Evolutionary conservation across 1,284 basidiomycete species (phyloP), one percentile per base, ranked within the genome.

Genomic region (Pseudozyma tsukubaensis): DNA sequence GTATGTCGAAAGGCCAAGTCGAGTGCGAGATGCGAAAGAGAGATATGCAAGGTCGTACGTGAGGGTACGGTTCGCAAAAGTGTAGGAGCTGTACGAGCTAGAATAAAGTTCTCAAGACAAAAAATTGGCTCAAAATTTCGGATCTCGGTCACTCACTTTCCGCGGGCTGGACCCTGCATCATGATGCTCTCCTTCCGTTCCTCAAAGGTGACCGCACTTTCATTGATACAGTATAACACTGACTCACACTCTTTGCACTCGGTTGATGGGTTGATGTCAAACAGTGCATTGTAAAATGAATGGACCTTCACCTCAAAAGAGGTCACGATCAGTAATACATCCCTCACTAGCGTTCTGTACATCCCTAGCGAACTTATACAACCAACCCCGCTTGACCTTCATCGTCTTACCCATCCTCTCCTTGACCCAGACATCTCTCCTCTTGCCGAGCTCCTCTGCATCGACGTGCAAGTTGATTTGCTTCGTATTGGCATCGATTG

Each of bases 401-500:
- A 68, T 40, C 11, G 50, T 24, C 45, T 69, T 73, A 14, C 61
- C 65, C 51, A 59, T 67, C 45, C 54, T 59, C 58, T 72, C 59
- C 54, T 47, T 58, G 37, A 67, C 39, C 77, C 77, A 79, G 16
- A 55, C 47, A n/a, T 54, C 37, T 19, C 29, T 70, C 18, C 73
- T 51, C 32, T 53, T 36, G n/a, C 50, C 32, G 39, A 67, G 52
- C 54, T 66, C 73, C 4, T 53, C 69, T 0, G 43, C 51, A 32
- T 51, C 57, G 50, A 79, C 53, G 45, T 76, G 66, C 14, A 79
- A 45, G 29, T 67, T 78, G 57, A 79, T 79, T 50, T 76, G 52
- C n/a, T 51, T 47, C 12, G 69, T 62, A 8, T 36, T 40, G 12
- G 81, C 77, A 81, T 94, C 92, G 63, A 94, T 91, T 42, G 90